Evolutionary conservation across 2,329 filamentous ascomycete species (phyloP).

Genomic region (Monosporascus ibericus): DNA sequence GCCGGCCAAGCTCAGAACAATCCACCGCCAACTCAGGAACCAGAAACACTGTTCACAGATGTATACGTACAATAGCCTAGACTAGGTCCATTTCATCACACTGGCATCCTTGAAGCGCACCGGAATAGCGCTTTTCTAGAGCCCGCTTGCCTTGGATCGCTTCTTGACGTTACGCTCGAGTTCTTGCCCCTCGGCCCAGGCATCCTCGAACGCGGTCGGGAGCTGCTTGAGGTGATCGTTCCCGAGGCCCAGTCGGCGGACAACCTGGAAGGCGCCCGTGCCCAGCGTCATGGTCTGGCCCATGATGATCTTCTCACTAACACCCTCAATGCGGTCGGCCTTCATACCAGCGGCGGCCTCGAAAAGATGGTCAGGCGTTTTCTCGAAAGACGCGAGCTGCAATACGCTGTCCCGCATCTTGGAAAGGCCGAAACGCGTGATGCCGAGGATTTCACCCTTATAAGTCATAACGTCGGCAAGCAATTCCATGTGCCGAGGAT

Average conservation of each 20-base stretch:
- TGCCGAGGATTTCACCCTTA: conserved; percentile 93
- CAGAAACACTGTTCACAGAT: neutral
- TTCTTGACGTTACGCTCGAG: conserved; percentile 9
- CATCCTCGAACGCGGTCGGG: conserved; percentile 66
- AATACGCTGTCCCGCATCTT: conserved; percentile 95
- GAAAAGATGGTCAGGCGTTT: conserved; percentile 95
- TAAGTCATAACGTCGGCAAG: conserved; percentile 98
- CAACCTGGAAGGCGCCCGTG: conserved; percentile 87
- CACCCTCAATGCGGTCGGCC: conserved; percentile 85
- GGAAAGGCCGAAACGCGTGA: conserved; percentile 89
- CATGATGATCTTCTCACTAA: conserved; percentile 97
- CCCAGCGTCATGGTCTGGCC: conserved; percentile 89
- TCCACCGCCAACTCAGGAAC: no score
- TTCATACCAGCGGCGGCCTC: conserved; percentile 91
- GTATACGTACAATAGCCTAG: neutral
- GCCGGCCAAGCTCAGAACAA: no score
- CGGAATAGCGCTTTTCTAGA: conserved; percentile 1
- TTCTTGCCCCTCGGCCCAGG: conserved; percentile 40
- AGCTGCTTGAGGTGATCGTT: conserved; percentile 51
- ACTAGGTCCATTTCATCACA: no score
- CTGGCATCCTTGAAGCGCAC: no score
- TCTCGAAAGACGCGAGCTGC: conserved; percentile 93
- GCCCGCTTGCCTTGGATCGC: conserved; percentile 7
- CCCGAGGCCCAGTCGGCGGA: conserved; percentile 65
- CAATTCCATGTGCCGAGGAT: conserved; percentile 95